Evolutionary conservation across 2,329 filamentous ascomycete genomes (phyloP).

Genomic region (Drechslerella dactyloides): DNA sequence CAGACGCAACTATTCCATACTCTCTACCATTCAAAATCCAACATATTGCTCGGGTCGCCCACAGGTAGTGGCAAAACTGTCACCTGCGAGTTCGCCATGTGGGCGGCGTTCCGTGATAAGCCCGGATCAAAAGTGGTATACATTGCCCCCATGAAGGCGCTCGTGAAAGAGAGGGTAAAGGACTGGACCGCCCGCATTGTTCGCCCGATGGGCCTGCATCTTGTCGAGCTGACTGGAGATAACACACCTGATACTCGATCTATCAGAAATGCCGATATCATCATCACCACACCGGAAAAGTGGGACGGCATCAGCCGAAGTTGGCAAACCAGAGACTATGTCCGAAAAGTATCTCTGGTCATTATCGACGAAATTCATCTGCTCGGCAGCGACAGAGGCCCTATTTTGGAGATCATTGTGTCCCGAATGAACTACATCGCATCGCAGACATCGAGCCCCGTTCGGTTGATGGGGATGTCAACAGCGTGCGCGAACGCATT

Average conservation of each 20-base stretch:
- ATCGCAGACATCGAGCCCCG: slow-evolving; percentile 84
- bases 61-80: slow-evolving; percentile 98
- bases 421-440: slow-evolving; percentile 97
- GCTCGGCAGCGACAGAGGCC: slow-evolving; percentile 85
- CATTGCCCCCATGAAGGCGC: slow-evolving; percentile 98
- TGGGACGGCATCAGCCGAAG: slow-evolving; percentile 99
- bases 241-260: slow-evolving; percentile 97
- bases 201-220: slow-evolving; percentile 79
- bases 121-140: slow-evolving; percentile 98
- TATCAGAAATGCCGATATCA: slow-evolving; percentile 94
- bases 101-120: slow-evolving; percentile 96
- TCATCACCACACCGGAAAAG: slow-evolving; percentile 99
- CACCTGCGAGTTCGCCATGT: slow-evolving; percentile 95
- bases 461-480: slow-evolving; percentile 96
- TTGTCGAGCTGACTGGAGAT: slow-evolving; percentile 95
- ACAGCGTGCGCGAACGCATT: slow-evolving; percentile 95
- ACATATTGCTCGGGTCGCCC: slow-evolving; percentile 91
- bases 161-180: slow-evolving; percentile 93
- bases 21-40: slow-evolving; percentile 87
- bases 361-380: slow-evolving; percentile 99
- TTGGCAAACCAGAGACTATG: slow-evolving; percentile 97
- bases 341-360: slow-evolving; percentile 90
- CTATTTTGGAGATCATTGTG: slow-evolving; percentile 96
- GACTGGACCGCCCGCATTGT: slow-evolving; percentile 89
- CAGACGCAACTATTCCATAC: slow-evolving; percentile 98